A percentile compares a stretch with the other conserved stretches of the same genome.
Conservation (phyloP, 495 filamentous ascomycete genomes). For the Penicillium cinerascens region DNA sequence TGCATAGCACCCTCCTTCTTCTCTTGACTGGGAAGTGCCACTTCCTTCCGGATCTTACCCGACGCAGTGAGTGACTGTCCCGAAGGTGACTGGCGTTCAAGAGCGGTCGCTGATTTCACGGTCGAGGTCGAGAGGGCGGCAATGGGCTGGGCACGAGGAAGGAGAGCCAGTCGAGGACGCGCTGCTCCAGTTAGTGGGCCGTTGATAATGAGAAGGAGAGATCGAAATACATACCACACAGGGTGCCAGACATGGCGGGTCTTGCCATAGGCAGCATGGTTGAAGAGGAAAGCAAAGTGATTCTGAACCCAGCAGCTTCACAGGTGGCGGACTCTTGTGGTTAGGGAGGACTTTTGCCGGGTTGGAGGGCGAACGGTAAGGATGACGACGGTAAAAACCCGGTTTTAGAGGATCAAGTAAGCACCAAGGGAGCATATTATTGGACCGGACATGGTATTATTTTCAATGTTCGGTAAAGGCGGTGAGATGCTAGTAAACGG, state of each 20-base stretch:
- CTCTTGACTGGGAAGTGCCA: slow-evolving; percentile 86
- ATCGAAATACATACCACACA: slow-evolving; percentile 23
- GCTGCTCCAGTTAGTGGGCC: slow-evolving; percentile 19
- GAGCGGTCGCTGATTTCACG: slow-evolving; percentile 40
- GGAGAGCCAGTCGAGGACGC: slow-evolving; percentile 25
- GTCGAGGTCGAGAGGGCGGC: slow-evolving; percentile 42
- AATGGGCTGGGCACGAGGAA: slow-evolving; percentile 27
- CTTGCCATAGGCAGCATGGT: slow-evolving; percentile 32
- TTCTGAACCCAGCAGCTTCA: slow-evolving; percentile 8
- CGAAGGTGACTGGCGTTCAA: slow-evolving; percentile 43
- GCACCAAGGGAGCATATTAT: slow-evolving; percentile 1
- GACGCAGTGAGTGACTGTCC: slow-evolving; percentile 41
- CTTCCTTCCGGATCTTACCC: slow-evolving; percentile 62
- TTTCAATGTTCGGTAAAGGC: slow-evolving; percentile 19
- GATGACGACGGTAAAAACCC: slow-evolving; percentile 7
- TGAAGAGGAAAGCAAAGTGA: background rate
- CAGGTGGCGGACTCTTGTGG: slow-evolving; percentile 21
- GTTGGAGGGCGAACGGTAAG: slow-evolving; percentile 14
- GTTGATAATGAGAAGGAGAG: background rate
- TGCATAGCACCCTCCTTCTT: slow-evolving; percentile 92
- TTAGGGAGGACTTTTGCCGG: slow-evolving; percentile 22
- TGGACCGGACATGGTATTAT: slow-evolving; percentile 8
- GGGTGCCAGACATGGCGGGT: slow-evolving; percentile 31
- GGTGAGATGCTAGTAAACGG: slow-evolving; percentile 18
- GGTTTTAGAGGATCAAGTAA: slow-evolving; percentile 17